Percentiles rank a stretch among this genome's conserved stretches.
phyloP scores from a whole-genome alignment of 1,139 yeast genomes.

The Eremothecium gossypii region DNA sequence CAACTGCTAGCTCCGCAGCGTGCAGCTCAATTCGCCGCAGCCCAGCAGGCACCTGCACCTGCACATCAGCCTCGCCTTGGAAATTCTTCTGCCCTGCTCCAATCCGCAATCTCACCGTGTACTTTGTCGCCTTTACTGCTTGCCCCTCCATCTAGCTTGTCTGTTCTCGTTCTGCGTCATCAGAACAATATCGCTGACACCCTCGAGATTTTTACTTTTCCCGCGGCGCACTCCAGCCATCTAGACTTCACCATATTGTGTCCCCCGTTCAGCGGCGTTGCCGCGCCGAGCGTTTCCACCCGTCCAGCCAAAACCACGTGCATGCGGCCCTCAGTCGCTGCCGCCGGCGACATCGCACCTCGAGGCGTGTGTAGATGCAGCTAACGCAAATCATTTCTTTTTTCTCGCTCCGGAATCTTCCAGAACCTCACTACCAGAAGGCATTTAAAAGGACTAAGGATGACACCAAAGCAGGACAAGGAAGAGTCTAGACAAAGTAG shows the following conservation, averaged over 20 bases:
- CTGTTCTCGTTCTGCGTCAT: too few species aligned
- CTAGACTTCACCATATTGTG: too few species aligned
- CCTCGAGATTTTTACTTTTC: too few species aligned
- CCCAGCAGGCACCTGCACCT: constrained; percentile 25
- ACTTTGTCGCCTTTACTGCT: constrained; percentile 36
- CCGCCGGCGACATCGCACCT: too few species aligned
- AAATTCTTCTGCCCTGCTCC: constrained; percentile 49
- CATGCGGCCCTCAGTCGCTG: too few species aligned
- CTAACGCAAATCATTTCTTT: constrained; percentile 1
- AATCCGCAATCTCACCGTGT: constrained; percentile 36
- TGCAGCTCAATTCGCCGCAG: constrained; percentile 32
- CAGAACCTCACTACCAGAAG: constrained; percentile 1
- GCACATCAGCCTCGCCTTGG: constrained; percentile 37
- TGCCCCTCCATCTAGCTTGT: too few species aligned
- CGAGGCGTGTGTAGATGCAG: background rate
- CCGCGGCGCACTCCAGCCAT: too few species aligned
- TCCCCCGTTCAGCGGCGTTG: too few species aligned
- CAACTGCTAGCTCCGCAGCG: constrained; percentile 36
- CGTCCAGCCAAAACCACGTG: too few species aligned
- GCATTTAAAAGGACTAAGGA: background rate
- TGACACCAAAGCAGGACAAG: background rate
- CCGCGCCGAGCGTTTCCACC: too few species aligned
- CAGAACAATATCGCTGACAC: too few species aligned
- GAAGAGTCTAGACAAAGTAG: too few species aligned
- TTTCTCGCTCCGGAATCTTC: constrained; percentile 1